Conservation (phyloP, 2,329 filamentous ascomycete species). For the Parastagonospora avenae region DNA sequence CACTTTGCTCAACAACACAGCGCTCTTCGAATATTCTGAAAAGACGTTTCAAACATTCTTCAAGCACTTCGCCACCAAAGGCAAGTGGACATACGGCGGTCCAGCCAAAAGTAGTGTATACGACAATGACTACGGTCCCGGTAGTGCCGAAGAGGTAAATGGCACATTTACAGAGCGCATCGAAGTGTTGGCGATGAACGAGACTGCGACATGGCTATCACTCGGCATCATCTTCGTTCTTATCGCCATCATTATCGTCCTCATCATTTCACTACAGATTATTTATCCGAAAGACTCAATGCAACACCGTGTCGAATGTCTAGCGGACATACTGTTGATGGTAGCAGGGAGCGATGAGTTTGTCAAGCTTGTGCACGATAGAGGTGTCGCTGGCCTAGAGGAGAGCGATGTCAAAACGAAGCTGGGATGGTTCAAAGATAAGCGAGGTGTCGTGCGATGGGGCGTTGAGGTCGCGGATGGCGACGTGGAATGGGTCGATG, state of each 20-base stretch:
- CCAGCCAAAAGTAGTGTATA: slow-evolving; percentile 7
- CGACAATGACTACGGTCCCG: not conserved
- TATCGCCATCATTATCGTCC: slow-evolving; percentile 3
- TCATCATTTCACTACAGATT: slow-evolving; percentile 7
- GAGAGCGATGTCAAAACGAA: slow-evolving; percentile 5
- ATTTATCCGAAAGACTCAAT: slow-evolving; percentile 3
- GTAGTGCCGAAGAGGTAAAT: not conserved
- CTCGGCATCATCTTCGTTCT: slow-evolving; percentile 10
- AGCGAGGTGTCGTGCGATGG: slow-evolving; percentile 12
- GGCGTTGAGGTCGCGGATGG: slow-evolving; percentile 16
- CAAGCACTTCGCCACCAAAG: slow-evolving; percentile 31
- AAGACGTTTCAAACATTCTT: slow-evolving; percentile 36
- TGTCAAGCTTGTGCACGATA: slow-evolving; percentile 1
- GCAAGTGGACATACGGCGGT: slow-evolving; percentile 20
- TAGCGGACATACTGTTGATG: slow-evolving; percentile 14
- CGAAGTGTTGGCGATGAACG: slow-evolving; percentile 9
- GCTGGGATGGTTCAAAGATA: slow-evolving; percentile 20
- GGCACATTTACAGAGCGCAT: slow-evolving; percentile 4
- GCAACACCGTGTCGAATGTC: slow-evolving; percentile 5
- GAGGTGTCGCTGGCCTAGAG: not conserved
- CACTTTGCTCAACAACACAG: slow-evolving; percentile 19
- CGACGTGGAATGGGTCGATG: slow-evolving; percentile 9
- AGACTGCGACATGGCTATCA: slow-evolving; percentile 12
- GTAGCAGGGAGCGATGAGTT: slow-evolving; percentile 12
- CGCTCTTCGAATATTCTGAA: slow-evolving; percentile 13